Evolutionary conservation across 169 alveolate genomes (phyloP), one percentile per base, ranked within the genome.

Genomic region (Eimeria maxima): DNA sequence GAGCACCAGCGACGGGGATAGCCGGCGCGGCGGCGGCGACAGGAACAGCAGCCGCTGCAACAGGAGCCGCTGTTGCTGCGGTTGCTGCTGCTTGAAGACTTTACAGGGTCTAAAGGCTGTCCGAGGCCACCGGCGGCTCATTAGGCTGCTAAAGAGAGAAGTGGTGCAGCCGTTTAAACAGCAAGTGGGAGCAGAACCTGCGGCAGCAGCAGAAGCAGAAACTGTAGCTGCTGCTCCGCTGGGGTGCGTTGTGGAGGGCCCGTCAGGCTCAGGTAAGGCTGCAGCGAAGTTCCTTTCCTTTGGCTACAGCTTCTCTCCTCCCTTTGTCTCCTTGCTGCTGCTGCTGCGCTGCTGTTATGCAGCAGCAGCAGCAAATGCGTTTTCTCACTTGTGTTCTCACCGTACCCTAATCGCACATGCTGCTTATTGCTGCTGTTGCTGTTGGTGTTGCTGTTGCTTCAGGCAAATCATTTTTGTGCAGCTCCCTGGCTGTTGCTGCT

Each of bases 41-140:
- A 78, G 89, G 67, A 78, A 69, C 89, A 78, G 69, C 67, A 29
- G 27, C 69, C 3, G 89, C 69, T 78, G 89, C 89, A 78, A 65
- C 89, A 44, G 89, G 24, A 78, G 0, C 29, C 44, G 89, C 45
- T 78, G 89, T 24, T 78, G 67, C 20, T 53, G 60, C 16, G 60
- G 60, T 14, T 53, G 60, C 60, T 53, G 60, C 60, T 53, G 60
- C 60, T 53, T 53, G 60, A 53, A 53, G 89, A 44, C 38, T 22
- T 44, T 18, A 33, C 67, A 45, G 44, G 89, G 89, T 33, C 65
- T 78, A 65, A 24, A 24, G 33, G 89, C 89, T 24, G 89, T 78
- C 44, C 5, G 60, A 18, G 89, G 89, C 47, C 29, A 78, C 42
- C 27, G 63, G 69, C 22, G 2, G 33, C 63, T 78, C 29, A 60